Conservation (phyloP, 2,329 filamentous ascomycete species). For the Sporothrix euskadiensis region DNA sequence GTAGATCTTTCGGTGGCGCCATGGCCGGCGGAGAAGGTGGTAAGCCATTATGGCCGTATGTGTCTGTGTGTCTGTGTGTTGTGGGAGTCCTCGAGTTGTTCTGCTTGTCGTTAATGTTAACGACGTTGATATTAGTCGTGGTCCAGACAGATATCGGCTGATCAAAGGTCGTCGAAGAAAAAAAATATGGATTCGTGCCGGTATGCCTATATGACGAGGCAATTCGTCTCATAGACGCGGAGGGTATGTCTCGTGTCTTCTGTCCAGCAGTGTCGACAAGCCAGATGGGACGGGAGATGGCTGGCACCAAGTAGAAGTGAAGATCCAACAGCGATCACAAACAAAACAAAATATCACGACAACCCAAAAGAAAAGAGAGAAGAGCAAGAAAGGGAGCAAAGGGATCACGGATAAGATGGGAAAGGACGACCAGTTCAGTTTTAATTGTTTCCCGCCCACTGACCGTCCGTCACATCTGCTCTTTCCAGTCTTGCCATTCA, state of each 20-base stretch:
- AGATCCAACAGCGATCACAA: neutral
- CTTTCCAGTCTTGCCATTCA: neutral
- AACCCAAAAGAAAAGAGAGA: neutral
- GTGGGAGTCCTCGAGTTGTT: neutral
- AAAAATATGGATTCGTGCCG: neutral
- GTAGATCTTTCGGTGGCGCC: constrained; percentile 59
- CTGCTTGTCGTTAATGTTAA: neutral
- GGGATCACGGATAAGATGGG: neutral
- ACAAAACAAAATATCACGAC: neutral
- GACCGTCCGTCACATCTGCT: neutral
- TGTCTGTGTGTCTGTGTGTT: neutral
- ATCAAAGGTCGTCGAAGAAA: neutral
- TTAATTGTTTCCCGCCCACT: constrained; percentile 21
- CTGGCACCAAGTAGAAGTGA: neutral
- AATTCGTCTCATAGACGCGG: neutral
- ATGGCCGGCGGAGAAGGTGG: constrained; percentile 59
- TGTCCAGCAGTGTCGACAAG: constrained; percentile 7
- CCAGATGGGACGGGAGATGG: neutral
- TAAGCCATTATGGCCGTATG: constrained; percentile 44
- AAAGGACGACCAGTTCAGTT: constrained; percentile 19
- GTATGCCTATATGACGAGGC: neutral
- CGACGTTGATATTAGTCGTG: neutral
- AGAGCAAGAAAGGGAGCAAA: neutral
- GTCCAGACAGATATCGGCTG: neutral
- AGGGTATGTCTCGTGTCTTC: neutral